phyloP scores from a whole-genome alignment of 345 rosid species.

The Erysimum cheiranthoides region DNA sequence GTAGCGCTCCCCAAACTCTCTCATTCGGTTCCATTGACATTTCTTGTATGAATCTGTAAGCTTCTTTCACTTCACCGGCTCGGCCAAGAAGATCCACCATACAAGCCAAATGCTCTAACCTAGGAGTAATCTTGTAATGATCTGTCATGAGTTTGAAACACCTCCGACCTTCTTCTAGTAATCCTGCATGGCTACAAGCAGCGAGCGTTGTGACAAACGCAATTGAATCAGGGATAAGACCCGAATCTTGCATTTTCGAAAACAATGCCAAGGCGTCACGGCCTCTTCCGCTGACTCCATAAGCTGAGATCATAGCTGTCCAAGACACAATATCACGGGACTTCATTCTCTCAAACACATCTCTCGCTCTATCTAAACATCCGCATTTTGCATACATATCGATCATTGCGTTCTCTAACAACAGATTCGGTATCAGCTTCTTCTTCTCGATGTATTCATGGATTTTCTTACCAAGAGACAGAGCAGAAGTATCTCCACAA shows the following conservation, averaged over 20 bases:
- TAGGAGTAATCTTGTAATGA: conserved; percentile 55
- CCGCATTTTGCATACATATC: conserved; percentile 84
- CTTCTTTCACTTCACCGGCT: conserved; percentile 69
- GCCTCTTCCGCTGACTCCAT: conserved; percentile 71
- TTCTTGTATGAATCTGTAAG: conserved; percentile 53
- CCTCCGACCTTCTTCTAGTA: conserved; percentile 62
- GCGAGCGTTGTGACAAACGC: conserved; percentile 75
- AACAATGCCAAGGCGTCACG: conserved; percentile 63
- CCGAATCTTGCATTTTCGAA: conserved; percentile 59
- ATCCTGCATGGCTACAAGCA: conserved; percentile 79
- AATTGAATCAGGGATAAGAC: conserved; percentile 69
- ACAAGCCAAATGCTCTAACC: conserved; percentile 75
- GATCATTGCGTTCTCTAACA: conserved; percentile 73
- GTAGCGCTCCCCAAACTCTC: conserved; percentile 77
- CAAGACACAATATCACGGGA: conserved; percentile 70
- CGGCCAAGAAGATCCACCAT: conserved; percentile 81
- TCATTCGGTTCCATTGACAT: conserved; percentile 71
- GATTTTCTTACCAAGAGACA: conserved; percentile 57
- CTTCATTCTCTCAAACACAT: conserved; percentile 65
- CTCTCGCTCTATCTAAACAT: conserved; percentile 58
- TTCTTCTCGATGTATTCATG: conserved; percentile 55
- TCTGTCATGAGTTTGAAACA: conserved; percentile 60
- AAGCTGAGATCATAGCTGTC: conserved; percentile 85
- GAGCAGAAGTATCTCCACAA: conserved; percentile 73
- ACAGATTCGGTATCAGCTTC: conserved; percentile 64